Evolutionary conservation across 768 basidiomycete species (phyloP).

Genomic region (Pisolithus sp.): DNA sequence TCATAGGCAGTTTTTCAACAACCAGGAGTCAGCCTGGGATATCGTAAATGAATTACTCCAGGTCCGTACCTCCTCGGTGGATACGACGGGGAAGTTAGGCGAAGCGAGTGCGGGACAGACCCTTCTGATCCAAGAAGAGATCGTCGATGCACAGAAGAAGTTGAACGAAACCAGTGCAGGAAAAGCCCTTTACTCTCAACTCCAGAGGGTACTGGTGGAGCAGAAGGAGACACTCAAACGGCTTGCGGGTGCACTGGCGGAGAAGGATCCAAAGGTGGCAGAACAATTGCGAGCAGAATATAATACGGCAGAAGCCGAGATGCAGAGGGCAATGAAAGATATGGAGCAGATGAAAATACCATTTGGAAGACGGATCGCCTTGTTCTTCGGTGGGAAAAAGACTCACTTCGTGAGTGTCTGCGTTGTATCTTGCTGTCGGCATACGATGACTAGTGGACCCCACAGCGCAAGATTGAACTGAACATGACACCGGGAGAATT

Average conservation of each 20-base stretch:
- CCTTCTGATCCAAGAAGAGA: background rate
- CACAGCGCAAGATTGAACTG: background rate
- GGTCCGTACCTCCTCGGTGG: too few species aligned
- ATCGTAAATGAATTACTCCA: background rate
- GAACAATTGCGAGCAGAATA: background rate
- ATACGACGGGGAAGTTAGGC: too few species aligned
- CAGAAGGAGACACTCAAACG: background rate
- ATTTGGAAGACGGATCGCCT: background rate
- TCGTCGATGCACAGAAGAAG: background rate
- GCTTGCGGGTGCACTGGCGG: background rate
- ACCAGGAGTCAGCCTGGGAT: background rate
- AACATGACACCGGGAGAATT: background rate
- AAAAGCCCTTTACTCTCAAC: background rate
- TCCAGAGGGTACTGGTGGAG: background rate
- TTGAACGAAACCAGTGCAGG: background rate
- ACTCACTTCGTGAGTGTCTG: background rate
- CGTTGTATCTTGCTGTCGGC: background rate
- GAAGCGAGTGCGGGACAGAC: too few species aligned
- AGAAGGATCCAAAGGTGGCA: background rate
- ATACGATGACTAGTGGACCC: background rate
- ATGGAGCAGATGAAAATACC: background rate
- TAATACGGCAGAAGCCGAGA: background rate
- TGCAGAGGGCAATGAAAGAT: background rate
- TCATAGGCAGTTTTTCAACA: background rate
- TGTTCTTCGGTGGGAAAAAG: background rate